Evolutionary conservation across 2,329 filamentous ascomycete genomes (phyloP).

Genomic region (Ophiocordyceps camponoti-rufipedis): DNA sequence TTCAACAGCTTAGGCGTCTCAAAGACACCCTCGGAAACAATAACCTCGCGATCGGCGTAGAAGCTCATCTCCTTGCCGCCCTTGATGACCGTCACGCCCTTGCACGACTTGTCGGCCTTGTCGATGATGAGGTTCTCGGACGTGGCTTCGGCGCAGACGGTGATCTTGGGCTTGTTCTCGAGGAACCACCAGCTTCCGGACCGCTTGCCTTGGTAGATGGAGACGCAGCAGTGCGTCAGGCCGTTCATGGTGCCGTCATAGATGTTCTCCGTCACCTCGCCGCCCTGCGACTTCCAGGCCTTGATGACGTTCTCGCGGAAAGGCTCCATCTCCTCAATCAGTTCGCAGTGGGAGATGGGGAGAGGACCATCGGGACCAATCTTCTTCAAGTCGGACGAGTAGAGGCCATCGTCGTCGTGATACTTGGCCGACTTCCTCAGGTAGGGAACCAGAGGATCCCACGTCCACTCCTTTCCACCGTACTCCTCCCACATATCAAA

Average conservation of each 20-base stretch:
- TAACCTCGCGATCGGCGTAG: conserved; percentile 28
- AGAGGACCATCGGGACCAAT: conserved; percentile 34
- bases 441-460: conserved; percentile 30
- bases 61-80: conserved; percentile 21
- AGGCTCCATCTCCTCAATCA: conserved; percentile 29
- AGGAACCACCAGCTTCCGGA: conserved; percentile 32
- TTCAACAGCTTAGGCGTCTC: conserved; percentile 48
- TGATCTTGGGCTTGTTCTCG: conserved; percentile 34
- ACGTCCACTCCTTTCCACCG: conserved; percentile 50
- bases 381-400: conserved; percentile 25
- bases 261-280: conserved; percentile 31
- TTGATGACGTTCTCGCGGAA: conserved; percentile 31
- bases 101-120: conserved; percentile 10
- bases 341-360: conserved; percentile 32
- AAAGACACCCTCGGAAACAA: conserved; percentile 33
- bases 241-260: conserved; percentile 36
- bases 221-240: conserved; percentile 31
- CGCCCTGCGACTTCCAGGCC: conserved; percentile 35
- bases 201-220: conserved; percentile 36
- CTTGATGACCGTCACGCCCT: conserved; percentile 25
- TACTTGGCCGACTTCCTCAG: conserved; percentile 38
- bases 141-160: conserved; percentile 24
- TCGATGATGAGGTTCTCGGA: conserved; percentile 37
- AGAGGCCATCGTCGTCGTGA: conserved; percentile 31
- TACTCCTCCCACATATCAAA: conserved; percentile 53